Base-by-base conservation (phyloP, 1,284 basidiomycete genomes). In the Pyrrhoderma lamaoense region DNA sequence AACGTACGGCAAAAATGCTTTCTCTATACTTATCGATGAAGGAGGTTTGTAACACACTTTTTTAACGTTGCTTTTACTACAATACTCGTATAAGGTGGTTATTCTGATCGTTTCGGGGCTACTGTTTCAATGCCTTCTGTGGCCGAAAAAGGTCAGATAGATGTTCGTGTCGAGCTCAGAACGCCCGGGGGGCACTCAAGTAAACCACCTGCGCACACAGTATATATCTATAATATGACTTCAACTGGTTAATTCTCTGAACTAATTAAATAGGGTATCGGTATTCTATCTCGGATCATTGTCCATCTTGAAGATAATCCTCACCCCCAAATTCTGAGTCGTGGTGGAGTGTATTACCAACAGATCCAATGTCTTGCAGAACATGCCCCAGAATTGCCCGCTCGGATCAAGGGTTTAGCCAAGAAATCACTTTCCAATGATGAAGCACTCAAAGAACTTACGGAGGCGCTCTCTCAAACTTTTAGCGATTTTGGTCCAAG, bases 121-220 rank as follows among this genome's bases (percentile, higher is more conserved):
- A 60, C 70, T 16, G 65, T 78, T 49, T 76, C 76, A 3, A 60
- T 68, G 0, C 80, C 78, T 1, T 73, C 69, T 4, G 73, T 83
- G 3, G 73, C 70, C 1, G 84, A 88, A 67, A 87, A 85, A 61
- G 85, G 84, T 0, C 77, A 79, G 58, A 56, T 80, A 38, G 75
- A 84, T 56, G 70, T 80, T 22, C 70, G 71, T 21, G 63, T 85
- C 37, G 67, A 71, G 14, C 74, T 84, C 14, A 60, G 70, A 18
- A 75, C 80, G 2, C 70, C 73, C 1, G 85, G 85, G 8, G 85
- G 86, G 0, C 85, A 87, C 62, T 82, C 80, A 3, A 82, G 78
- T 47, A 67, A 73, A 8, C 82, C 83, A 14, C 80, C 80, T 25
- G 55, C 65, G 34, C 77, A 79, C 58, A 79, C 77, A 2, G 77